Conservation (phyloP, 179 eudicot species). For the Patellifolia procumbens region DNA sequence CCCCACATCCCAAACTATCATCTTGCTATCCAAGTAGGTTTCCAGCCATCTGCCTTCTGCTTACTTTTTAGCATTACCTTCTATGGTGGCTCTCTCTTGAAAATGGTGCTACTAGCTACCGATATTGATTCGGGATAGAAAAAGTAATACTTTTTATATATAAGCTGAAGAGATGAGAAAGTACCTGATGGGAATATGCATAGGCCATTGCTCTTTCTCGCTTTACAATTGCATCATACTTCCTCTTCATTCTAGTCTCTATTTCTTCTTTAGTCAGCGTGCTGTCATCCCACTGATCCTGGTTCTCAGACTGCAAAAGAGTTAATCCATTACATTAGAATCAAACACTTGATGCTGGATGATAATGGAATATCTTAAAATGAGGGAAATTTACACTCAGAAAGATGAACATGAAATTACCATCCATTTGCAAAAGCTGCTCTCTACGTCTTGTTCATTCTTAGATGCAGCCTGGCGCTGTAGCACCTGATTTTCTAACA, state of each 20-base stretch:
- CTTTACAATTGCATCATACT: constrained; percentile 74
- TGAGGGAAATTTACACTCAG: not conserved
- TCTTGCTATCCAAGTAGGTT: constrained; percentile 1
- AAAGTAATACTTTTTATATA: not conserved
- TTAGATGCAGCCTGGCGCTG: constrained; percentile 52
- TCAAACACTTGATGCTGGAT: not conserved
- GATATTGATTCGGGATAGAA: not conserved
- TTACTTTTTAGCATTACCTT: not conserved
- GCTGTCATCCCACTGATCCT: constrained; percentile 86
- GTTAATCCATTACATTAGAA: not conserved
- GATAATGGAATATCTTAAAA: not conserved
- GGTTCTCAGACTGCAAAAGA: constrained; percentile 49
- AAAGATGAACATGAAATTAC: constrained; percentile 3
- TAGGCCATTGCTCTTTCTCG: constrained; percentile 95
- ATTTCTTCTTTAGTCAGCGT: constrained; percentile 76
- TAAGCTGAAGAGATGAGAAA: not conserved
- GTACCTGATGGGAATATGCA: constrained; percentile 91
- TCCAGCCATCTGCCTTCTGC: not conserved
- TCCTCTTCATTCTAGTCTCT: constrained; percentile 69
- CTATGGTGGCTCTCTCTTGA: not conserved
- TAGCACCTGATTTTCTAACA: constrained; percentile 77
- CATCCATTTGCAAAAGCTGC: constrained; percentile 65
- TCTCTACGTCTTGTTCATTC: constrained; percentile 63
- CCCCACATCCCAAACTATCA: not conserved
- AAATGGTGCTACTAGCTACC: not conserved